Percentiles rank a stretch among this genome's conserved stretches.
phyloP scores from a whole-genome alignment of 2,329 filamentous ascomycete species.

The Tolypocladium nubicola region DNA sequence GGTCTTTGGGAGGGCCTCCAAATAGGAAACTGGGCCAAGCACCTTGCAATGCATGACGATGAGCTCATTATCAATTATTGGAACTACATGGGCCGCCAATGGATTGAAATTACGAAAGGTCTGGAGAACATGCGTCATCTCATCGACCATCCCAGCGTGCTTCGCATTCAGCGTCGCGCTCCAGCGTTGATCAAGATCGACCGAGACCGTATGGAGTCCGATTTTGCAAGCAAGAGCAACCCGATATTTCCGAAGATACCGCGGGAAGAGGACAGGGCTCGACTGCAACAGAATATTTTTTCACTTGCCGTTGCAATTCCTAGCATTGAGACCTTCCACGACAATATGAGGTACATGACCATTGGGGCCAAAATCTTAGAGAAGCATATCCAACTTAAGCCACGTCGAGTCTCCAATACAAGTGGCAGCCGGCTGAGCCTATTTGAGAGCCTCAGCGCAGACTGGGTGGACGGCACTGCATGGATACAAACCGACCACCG shows the following conservation, averaged over 20 bases:
- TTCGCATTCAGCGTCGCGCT: background rate
- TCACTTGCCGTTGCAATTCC: background rate
- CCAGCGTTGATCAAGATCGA: background rate
- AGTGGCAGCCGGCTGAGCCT: conserved; percentile 1
- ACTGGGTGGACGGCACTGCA: background rate
- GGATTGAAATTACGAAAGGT: background rate
- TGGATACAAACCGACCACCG: background rate
- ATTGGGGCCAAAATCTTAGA: conserved; percentile 4
- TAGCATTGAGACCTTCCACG: conserved; percentile 2
- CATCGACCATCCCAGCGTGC: background rate
- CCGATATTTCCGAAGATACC: background rate
- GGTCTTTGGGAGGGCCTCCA: conserved; percentile 1
- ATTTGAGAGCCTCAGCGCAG: background rate
- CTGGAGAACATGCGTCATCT: background rate
- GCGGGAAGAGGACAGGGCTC: background rate
- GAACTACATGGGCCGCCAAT: background rate
- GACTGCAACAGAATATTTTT: conserved; percentile 1
- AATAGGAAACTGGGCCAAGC: conserved; percentile 5
- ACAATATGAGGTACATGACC: conserved; percentile 3
- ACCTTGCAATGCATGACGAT: conserved; percentile 2
- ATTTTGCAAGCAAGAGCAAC: background rate
- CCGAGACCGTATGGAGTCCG: background rate
- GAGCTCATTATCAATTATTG: conserved; percentile 3
- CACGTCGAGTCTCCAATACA: background rate
- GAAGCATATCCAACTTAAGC: conserved; percentile 1